phyloP scores from a whole-genome alignment of 2,329 filamentous ascomycete genomes.

The Alternaria angustiovoidea region DNA sequence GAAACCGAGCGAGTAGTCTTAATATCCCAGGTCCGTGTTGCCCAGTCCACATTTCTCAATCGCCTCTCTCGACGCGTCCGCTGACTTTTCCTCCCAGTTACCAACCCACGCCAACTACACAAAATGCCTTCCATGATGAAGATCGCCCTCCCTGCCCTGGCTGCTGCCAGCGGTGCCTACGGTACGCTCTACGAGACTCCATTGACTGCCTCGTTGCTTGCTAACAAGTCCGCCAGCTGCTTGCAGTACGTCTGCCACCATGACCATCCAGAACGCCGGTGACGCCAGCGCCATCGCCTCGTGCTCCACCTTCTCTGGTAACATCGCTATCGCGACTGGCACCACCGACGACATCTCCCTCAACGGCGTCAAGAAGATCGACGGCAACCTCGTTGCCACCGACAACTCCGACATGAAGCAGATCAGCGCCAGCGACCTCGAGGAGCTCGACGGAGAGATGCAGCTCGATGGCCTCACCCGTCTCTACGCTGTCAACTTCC shows the following conservation, averaged over 20 bases:
- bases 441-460: slow-evolving; percentile 74
- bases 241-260: slow-evolving; percentile 57
- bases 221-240: slow-evolving; percentile 38
- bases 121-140: slow-evolving; percentile 63
- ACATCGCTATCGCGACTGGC: slow-evolving; percentile 68
- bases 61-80: slow-evolving; percentile 23
- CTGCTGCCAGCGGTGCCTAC: slow-evolving; percentile 60
- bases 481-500: slow-evolving; percentile 73
- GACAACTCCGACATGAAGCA: slow-evolving; percentile 69
- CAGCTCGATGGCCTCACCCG: slow-evolving; percentile 71
- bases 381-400: slow-evolving; percentile 61
- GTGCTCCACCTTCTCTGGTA: slow-evolving; percentile 75
- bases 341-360: slow-evolving; percentile 68
- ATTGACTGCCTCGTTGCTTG: background rate
- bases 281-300: slow-evolving; percentile 66
- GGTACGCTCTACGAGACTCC: slow-evolving; percentile 50
- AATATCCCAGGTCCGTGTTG: slow-evolving; percentile 46
- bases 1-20: slow-evolving; percentile 43
- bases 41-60: slow-evolving; percentile 21
- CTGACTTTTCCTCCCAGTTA: slow-evolving; percentile 40
- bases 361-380: slow-evolving; percentile 68
- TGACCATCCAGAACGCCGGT: slow-evolving; percentile 67
- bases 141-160: slow-evolving; percentile 65
- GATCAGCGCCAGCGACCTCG: slow-evolving; percentile 68
- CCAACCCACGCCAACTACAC: slow-evolving; percentile 26